A percentile compares a stretch with the other conserved stretches of the same genome.
These are phyloP conservation scores for Ajuga reptans DNA, from an alignment of 305 asterid genomes.

Conservation along the genomic window DNA sequence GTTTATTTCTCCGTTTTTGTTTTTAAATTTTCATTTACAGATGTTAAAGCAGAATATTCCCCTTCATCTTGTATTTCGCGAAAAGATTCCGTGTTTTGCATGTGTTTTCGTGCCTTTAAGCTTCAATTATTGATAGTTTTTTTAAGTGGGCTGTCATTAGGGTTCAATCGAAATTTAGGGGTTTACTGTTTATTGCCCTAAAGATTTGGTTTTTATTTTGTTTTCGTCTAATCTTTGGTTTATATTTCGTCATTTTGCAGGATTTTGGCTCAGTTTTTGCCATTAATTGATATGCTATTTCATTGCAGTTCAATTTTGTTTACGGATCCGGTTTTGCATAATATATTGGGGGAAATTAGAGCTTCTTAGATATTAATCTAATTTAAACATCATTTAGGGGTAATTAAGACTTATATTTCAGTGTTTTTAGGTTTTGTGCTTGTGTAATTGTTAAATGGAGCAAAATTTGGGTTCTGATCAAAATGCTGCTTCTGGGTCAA, in stretches of 20 bases:
- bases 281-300: not conserved
- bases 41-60: not conserved
- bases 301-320: not conserved
- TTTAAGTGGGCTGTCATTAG: slow-evolving; percentile 10
- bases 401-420: not conserved
- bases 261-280: not conserved
- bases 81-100: not conserved
- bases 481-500: slow-evolving; percentile 33
- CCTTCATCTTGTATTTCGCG: not conserved
- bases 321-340: not conserved
- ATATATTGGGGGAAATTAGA: not conserved
- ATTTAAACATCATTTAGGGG: not conserved
- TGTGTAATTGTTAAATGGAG: slow-evolving; percentile 43
- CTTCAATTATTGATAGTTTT: slow-evolving; percentile 11
- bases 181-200: slow-evolving; percentile 18
- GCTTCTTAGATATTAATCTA: not conserved
- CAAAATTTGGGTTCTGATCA: slow-evolving; percentile 47
- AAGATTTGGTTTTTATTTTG: slow-evolving; percentile 8
- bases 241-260: slow-evolving; percentile 22
- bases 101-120: not conserved
- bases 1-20: not conserved
- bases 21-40: not conserved
- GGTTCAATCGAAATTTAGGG: slow-evolving; percentile 25
- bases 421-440: not conserved
- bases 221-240: not conserved